These are phyloP conservation scores for Aspergillus leporis DNA, from an alignment of 495 filamentous ascomycete species.

Conservation along the genomic window DNA sequence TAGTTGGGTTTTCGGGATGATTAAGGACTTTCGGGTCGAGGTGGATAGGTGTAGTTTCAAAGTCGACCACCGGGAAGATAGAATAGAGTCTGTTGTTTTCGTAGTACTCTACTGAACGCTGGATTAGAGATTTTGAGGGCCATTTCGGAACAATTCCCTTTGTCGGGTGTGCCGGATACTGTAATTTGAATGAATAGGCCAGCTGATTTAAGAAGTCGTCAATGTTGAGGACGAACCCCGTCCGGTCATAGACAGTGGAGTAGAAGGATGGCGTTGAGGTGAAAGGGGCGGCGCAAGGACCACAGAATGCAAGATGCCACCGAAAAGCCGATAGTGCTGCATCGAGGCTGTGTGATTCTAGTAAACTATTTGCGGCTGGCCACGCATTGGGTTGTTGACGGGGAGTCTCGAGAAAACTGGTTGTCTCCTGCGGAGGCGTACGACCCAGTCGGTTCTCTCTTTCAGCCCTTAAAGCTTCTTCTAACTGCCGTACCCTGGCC, in stretches of 20 bases:
- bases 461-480: constrained; percentile 18
- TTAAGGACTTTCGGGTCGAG: constrained; percentile 20
- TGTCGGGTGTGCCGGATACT: constrained; percentile 5
- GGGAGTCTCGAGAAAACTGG: not conserved
- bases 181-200: constrained; percentile 15
- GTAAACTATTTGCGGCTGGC: constrained; percentile 11
- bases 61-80: constrained; percentile 28
- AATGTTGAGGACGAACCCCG: constrained; percentile 22
- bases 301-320: constrained; percentile 27
- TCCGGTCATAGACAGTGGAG: constrained; percentile 21
- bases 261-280: constrained; percentile 20
- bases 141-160: constrained; percentile 16
- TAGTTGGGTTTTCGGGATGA: constrained; percentile 7
- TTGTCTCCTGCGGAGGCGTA: not conserved
- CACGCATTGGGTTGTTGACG: not conserved
- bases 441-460: not conserved
- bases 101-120: constrained; percentile 25
- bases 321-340: constrained; percentile 23
- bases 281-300: constrained; percentile 22
- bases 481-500: constrained; percentile 25
- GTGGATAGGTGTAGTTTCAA: constrained; percentile 15
- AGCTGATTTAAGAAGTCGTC: constrained; percentile 24
- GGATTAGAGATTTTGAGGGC: constrained; percentile 22
- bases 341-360: constrained; percentile 24
- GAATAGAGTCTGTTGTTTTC: constrained; percentile 25